Evolutionary conservation across 2,329 filamentous ascomycete genomes (phyloP).

Genomic region (Fusarium palustre): DNA sequence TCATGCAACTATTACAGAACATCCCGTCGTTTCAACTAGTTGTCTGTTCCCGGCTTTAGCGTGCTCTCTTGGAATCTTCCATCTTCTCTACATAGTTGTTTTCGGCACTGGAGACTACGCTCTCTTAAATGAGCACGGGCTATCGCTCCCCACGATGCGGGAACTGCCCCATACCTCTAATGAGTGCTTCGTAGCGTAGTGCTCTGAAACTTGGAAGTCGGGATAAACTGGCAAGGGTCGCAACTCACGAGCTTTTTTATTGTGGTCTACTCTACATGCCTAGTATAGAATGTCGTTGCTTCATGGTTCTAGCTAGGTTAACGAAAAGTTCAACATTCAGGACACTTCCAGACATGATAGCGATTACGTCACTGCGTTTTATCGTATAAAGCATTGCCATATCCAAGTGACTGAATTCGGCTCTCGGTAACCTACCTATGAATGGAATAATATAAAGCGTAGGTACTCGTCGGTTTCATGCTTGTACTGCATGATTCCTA

Average conservation of each 20-base stretch:
- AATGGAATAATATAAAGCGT: neutral
- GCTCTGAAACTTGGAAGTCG: slow-evolving; percentile 11
- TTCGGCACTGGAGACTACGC: neutral
- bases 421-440: neutral
- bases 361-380: neutral
- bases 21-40: neutral
- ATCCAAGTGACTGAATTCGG: neutral
- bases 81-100: neutral
- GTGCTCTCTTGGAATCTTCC: neutral
- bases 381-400: neutral
- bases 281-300: neutral
- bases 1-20: no score
- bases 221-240: slow-evolving; percentile 16
- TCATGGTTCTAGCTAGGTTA: neutral
- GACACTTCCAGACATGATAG: no score
- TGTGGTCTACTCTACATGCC: neutral
- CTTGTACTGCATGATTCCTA: neutral
- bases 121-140: neutral
- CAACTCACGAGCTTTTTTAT: neutral
- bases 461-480: neutral
- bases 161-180: neutral
- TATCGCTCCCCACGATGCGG: neutral
- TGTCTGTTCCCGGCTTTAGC: neutral
- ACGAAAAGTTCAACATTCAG: neutral
- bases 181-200: neutral